Base-by-base conservation (phyloP, 768 basidiomycete species). In the Calocybe indica region DNA sequence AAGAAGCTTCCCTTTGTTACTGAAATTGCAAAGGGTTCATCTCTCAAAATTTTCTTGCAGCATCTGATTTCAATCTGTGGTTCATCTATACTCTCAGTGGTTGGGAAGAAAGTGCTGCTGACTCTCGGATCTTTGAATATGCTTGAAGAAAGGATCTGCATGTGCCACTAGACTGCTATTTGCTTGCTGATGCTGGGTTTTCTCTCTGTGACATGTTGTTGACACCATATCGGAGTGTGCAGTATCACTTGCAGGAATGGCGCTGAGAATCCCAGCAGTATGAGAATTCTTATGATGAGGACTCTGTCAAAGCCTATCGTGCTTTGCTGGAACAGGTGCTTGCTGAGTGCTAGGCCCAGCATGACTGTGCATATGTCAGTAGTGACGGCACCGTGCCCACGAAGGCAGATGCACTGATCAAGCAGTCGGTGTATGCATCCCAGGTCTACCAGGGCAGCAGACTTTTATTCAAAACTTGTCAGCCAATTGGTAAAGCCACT, bases 41-140 rank as follows among this genome's bases (percentile, higher is more conserved):
- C 5, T 58, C 69, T 0, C 69, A 69, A 37, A 75, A 75, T 47
- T 55, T 54, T 10, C 59, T 75, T 6, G 67, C 68, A 10, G 58
- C 47, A 2, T 68, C 63, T 9, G 53, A 54, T 1, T 72, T 72
- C 43, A 42, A 58, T 31, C 44, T 73, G 29, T 34, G 45, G 1
- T 74, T 75, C 43, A 52, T 57, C 5, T 75, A 73, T 52, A 38
- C 70, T 5, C 50, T 69, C 3, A 64, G 58, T 46, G 68, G 71
- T 1, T 73, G 67, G 64, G 72, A 76, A 37, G 72, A 72, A 0
- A 65, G 62, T 33, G 58, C 59, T 5, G 56, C 69, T 3, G 69
- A 75, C 61, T 53, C 60, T 11, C 48, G 52, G 0, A 56, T 72
- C 13, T 73, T 56, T 53, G 34, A 58, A 5, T 40, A 66, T 55